Base-by-base conservation (phyloP, 2,329 filamentous ascomycete genomes). In the Chrysoporthe puriensis region DNA sequence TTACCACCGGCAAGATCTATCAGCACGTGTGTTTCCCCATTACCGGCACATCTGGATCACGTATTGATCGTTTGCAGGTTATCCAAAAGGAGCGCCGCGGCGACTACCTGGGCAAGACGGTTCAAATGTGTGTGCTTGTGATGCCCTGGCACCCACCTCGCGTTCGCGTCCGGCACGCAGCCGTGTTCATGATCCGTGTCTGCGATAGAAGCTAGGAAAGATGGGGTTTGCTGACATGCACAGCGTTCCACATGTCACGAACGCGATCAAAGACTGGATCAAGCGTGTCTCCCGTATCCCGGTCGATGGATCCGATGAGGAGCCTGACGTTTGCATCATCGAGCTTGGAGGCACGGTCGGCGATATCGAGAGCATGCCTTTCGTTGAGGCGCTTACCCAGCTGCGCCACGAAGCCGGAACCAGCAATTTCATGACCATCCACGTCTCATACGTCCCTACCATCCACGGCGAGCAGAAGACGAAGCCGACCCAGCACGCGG, bases 1-100 rank as follows among this genome's bases (percentile, higher is more conserved):
- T 99, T 80, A 99, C 96, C 3, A 97, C 95, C 6, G 96, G 96
- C 76, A 97, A 98, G 83, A 93, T 98, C 73, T 98, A 97, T 81
- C 86, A 93, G 76, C 88, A 91, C 74, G 94, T 97, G 64, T 94
- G 97, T 74, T 85, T 90, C 76, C 84, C 86, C 65, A 32, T 11
- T 50, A 50, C 57, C 26, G 58, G n/a, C 14, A 6, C n/a, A 14
- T 14, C 16, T 5, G 21, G 14, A 42, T 44, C 26, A 54, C 54
- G 3, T 21, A 18, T 66, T 71, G 44, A 71, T 36, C 44, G 21
- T 50, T 34, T 64, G 11, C 44, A 77, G 69, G 64, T 69, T 21
- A 66, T 72, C 52, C 88, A 94, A 75, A 88, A 88, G 69, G 86
- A 88, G 76, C 81, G 86, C 36, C 79, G 80, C 52, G 86, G 87